phyloP scores from a whole-genome alignment of 2,329 filamentous ascomycete species.

The Mycosphaerelloides madeirae region DNA sequence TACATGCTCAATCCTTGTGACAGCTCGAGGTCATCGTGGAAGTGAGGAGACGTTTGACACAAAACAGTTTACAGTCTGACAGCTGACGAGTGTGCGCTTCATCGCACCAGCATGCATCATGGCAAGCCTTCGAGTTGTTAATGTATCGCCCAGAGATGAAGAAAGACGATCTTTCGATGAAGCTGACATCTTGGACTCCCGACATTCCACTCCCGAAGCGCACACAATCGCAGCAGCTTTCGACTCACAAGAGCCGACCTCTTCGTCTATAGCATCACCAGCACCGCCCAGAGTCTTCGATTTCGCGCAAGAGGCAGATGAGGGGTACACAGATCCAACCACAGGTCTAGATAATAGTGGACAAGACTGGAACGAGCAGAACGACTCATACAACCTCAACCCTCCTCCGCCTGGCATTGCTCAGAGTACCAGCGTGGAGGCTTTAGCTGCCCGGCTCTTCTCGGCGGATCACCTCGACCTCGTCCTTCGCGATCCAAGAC shows the following conservation, averaged over 20 bases:
- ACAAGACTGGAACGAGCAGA: slow-evolving; percentile 18
- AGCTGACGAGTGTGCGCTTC: too few species aligned
- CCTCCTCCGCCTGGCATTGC: slow-evolving; percentile 34
- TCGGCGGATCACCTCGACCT: slow-evolving; percentile 40
- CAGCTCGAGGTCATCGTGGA: too few species aligned
- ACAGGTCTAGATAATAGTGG: slow-evolving; percentile 17
- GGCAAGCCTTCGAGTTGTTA: neutral
- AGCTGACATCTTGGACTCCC: slow-evolving; percentile 4
- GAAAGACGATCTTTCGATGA: neutral
- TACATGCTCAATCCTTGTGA: too few species aligned
- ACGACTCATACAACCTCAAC: slow-evolving; percentile 36
- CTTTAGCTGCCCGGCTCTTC: slow-evolving; percentile 37
- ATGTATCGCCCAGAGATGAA: neutral
- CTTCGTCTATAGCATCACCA: slow-evolving; percentile 19
- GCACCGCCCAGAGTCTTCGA: slow-evolving; percentile 27
- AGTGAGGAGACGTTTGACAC: too few species aligned
- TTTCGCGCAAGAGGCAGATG: slow-evolving; percentile 12
- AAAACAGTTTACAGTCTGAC: too few species aligned
- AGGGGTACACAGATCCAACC: slow-evolving; percentile 24
- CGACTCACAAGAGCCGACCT: slow-evolving; percentile 6
- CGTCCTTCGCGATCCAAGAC: slow-evolving; percentile 37
- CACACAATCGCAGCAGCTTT: neutral
- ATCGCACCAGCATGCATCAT: too few species aligned
- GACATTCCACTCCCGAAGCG: neutral
- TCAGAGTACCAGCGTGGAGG: slow-evolving; percentile 30